phyloP scores from a whole-genome alignment of 805 yeast genomes.

The Starmerella stigmatis region DNA sequence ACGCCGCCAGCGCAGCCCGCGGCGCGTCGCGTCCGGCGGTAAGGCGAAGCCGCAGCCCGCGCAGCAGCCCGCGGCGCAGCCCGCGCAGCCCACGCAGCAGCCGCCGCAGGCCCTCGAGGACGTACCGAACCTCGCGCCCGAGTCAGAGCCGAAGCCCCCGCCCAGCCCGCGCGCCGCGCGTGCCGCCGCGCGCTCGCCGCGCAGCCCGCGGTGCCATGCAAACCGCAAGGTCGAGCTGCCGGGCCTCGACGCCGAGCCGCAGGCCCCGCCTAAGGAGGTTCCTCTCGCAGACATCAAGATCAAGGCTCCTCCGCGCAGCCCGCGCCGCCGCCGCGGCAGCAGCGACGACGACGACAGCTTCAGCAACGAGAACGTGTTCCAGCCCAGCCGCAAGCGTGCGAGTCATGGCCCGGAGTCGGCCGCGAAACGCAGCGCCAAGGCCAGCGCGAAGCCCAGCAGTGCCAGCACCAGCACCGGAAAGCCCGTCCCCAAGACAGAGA shows the following conservation, averaged over 20 bases:
- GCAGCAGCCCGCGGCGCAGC: too few species aligned
- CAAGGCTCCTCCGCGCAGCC: slow-evolving; percentile 15
- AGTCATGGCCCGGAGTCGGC: slow-evolving; percentile 5
- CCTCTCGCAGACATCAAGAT: slow-evolving; percentile 14
- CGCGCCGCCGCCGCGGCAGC: slow-evolving; percentile 5
- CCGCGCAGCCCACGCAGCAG: too few species aligned
- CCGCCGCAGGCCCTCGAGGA: slow-evolving; percentile 2
- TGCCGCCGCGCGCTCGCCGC: slow-evolving; percentile 12
- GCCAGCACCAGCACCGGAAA: neutral
- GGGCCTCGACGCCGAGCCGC: slow-evolving; percentile 2
- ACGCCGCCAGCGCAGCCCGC: slow-evolving; percentile 1
- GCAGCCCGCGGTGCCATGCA: slow-evolving; percentile 10
- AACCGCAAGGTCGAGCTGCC: slow-evolving; percentile 16
- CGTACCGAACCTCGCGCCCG: slow-evolving; percentile 1
- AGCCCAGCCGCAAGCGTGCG: slow-evolving; percentile 14
- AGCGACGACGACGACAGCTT: slow-evolving; percentile 16
- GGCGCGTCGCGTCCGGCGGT: slow-evolving; percentile 4
- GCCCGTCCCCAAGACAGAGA: neutral
- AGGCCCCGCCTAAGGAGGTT: neutral
- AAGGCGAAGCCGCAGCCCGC: neutral
- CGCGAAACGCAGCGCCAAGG: slow-evolving; percentile 1
- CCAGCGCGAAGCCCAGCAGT: too few species aligned
- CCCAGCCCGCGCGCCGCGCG: neutral
- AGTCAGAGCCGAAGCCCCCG: slow-evolving; percentile 1
- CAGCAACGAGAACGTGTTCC: slow-evolving; percentile 22